phyloP scores from a whole-genome alignment of 2,329 filamentous ascomycete genomes.

The Aspergillus spinulosporus region DNA sequence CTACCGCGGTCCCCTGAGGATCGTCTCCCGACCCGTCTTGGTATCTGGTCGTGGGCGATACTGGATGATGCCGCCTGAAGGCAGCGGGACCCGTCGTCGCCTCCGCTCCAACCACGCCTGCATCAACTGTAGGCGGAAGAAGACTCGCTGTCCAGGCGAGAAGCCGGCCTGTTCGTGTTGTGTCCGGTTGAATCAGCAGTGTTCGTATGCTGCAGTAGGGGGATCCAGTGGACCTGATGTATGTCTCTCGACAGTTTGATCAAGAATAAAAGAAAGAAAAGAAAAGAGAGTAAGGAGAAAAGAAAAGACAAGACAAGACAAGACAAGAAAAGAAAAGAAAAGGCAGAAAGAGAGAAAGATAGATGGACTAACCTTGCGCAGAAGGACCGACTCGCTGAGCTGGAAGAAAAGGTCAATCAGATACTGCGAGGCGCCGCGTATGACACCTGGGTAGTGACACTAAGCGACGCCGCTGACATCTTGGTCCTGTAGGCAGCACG shows the following conservation, averaged over 20 bases:
- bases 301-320: too few relatives aligned
- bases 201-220: constrained; percentile 45
- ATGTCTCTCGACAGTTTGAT: constrained; percentile 17
- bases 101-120: constrained; percentile 38
- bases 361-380: constrained; percentile 25
- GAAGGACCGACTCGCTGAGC: constrained; percentile 53
- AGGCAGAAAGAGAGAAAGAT: too few relatives aligned
- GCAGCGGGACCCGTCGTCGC: constrained; percentile 28
- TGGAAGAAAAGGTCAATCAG: constrained; percentile 56
- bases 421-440: constrained; percentile 48
- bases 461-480: not conserved
- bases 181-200: constrained; percentile 50
- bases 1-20: too few relatives aligned
- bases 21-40: too few relatives aligned
- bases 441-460: not conserved
- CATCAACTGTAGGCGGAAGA: constrained; percentile 54
- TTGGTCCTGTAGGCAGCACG: not conserved
- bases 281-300: too few relatives aligned
- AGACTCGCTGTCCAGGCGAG: constrained; percentile 55
- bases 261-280: not conserved
- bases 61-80: constrained; percentile 13
- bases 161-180: constrained; percentile 55
- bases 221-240: constrained; percentile 50
- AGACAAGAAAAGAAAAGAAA: too few relatives aligned
- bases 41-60: too few relatives aligned